Evolutionary conservation across 2,329 filamentous ascomycete genomes (phyloP).

Genomic region (Huntiella abstrusa): DNA sequence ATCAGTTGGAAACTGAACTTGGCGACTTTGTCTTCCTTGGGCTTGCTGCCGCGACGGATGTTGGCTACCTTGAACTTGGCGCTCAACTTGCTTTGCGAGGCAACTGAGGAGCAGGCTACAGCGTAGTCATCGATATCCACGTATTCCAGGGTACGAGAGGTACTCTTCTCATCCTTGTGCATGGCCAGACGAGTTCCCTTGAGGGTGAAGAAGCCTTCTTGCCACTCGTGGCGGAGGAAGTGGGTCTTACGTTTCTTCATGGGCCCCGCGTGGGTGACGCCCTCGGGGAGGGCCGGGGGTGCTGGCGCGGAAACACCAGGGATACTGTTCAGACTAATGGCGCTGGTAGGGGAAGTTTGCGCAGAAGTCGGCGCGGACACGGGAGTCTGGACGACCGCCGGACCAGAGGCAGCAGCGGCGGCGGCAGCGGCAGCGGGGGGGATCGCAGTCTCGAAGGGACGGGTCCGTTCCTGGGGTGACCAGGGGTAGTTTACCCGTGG

Average conservation of each 20-base stretch:
- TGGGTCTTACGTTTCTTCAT: conserved; percentile 90
- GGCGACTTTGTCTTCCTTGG: conserved; percentile 37
- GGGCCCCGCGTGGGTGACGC: conserved; percentile 57
- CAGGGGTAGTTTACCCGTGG: conserved; percentile 37
- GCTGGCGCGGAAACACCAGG: background rate
- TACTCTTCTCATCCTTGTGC: conserved; percentile 42
- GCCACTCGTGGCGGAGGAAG: conserved; percentile 83
- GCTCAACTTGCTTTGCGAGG: conserved; percentile 61
- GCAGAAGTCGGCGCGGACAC: conserved; percentile 18
- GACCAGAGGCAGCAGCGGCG: conserved; percentile 7
- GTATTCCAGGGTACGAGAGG: conserved; percentile 48
- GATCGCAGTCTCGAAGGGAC: conserved; percentile 26
- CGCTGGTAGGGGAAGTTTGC: conserved; percentile 35
- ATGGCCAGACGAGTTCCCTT: conserved; percentile 56
- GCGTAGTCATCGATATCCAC: conserved; percentile 81
- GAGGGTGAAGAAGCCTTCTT: conserved; percentile 78
- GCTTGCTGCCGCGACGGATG: conserved; percentile 33
- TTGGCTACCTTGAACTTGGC: conserved; percentile 71
- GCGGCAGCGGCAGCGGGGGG: conserved; percentile 17
- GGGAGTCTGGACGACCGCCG: conserved; percentile 9
- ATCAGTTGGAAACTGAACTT: conserved; percentile 77
- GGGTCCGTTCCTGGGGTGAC: conserved; percentile 28
- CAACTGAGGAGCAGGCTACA: conserved; percentile 62
- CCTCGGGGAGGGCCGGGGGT: conserved; percentile 22
- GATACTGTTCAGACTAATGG: conserved; percentile 29